These are phyloP conservation scores for Cladosporium sp. DNA, from an alignment of 2,329 filamentous ascomycete genomes.

Conservation along the genomic window DNA sequence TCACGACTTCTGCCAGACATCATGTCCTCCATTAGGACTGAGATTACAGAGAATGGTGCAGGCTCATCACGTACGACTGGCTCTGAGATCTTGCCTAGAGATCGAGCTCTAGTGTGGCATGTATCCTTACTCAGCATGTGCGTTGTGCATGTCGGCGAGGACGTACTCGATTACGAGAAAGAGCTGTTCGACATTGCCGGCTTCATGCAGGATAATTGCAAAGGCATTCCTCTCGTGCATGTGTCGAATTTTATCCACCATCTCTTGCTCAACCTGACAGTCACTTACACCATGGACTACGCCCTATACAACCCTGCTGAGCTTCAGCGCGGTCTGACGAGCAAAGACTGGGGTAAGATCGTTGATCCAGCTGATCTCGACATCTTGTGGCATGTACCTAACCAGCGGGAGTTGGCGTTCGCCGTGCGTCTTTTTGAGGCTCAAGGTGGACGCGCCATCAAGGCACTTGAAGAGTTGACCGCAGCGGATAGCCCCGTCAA, in stretches of 20 bases:
- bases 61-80: slow-evolving; percentile 92
- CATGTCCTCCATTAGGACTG: slow-evolving; percentile 85
- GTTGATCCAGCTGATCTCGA: slow-evolving; percentile 70
- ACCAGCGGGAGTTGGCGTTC: slow-evolving; percentile 75
- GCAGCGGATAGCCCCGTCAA: slow-evolving; percentile 77
- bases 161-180: slow-evolving; percentile 82
- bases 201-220: slow-evolving; percentile 96
- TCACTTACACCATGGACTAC: slow-evolving; percentile 89
- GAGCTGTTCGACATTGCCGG: slow-evolving; percentile 86
- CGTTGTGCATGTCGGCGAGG: slow-evolving; percentile 88
- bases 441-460: slow-evolving; percentile 72
- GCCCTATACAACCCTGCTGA: slow-evolving; percentile 78
- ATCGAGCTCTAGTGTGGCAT: slow-evolving; percentile 92
- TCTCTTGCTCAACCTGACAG: slow-evolving; percentile 86
- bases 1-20: slow-evolving; percentile 88
- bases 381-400: slow-evolving; percentile 87
- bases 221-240: slow-evolving; percentile 89
- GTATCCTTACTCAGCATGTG: slow-evolving; percentile 97
- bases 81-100: slow-evolving; percentile 85
- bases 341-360: slow-evolving; percentile 80
- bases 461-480: slow-evolving; percentile 73
- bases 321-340: slow-evolving; percentile 65
- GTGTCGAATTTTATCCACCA: slow-evolving; percentile 98
- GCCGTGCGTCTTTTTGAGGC: slow-evolving; percentile 84
- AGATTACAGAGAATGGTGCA: slow-evolving; percentile 94